A percentile compares a stretch with the other conserved stretches of the same genome.
These are phyloP conservation scores for Heritiera fomes DNA, from an alignment of 345 rosid species.

Conservation along the genomic window DNA sequence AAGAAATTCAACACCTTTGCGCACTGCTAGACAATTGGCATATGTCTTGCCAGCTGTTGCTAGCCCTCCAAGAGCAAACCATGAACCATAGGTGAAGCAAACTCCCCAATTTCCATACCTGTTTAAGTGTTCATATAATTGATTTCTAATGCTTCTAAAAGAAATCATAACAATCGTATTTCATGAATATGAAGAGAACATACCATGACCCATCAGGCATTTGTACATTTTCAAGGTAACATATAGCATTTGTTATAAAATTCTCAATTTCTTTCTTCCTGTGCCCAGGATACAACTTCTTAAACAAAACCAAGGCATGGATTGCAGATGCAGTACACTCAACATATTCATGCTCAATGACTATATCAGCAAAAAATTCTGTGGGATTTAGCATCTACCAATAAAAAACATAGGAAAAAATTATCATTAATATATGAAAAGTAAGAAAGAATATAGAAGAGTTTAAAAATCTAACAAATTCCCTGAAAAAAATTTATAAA, in stretches of 20 bases:
- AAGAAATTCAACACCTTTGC: slow-evolving; percentile 35
- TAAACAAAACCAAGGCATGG: too few relatives aligned
- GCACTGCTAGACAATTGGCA: slow-evolving; percentile 31
- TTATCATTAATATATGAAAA: background rate
- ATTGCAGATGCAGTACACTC: too few relatives aligned
- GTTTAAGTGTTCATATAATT: background rate
- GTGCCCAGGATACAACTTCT: too few relatives aligned
- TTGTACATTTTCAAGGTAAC: slow-evolving; percentile 40
- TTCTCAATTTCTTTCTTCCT: too few relatives aligned
- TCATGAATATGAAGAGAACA: background rate
- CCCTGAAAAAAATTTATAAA: background rate
- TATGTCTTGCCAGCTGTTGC: slow-evolving; percentile 44
- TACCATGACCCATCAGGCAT: slow-evolving; percentile 53
- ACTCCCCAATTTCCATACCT: slow-evolving; percentile 54
- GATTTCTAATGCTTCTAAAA: background rate
- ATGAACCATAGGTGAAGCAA: slow-evolving; percentile 45
- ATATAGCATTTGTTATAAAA: slow-evolving; percentile 21
- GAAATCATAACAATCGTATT: background rate
- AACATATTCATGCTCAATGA: slow-evolving; percentile 20
- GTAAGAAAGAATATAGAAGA: slow-evolving; percentile 20
- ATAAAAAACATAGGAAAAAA: background rate
- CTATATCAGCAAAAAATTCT: slow-evolving; percentile 36
- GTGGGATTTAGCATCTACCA: slow-evolving; percentile 49
- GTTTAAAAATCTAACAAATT: background rate
- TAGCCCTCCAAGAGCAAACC: slow-evolving; percentile 52